These are phyloP conservation scores for Lonicera japonica DNA, from an alignment of 129 eudicot genomes.

Conservation along the genomic window DNA sequence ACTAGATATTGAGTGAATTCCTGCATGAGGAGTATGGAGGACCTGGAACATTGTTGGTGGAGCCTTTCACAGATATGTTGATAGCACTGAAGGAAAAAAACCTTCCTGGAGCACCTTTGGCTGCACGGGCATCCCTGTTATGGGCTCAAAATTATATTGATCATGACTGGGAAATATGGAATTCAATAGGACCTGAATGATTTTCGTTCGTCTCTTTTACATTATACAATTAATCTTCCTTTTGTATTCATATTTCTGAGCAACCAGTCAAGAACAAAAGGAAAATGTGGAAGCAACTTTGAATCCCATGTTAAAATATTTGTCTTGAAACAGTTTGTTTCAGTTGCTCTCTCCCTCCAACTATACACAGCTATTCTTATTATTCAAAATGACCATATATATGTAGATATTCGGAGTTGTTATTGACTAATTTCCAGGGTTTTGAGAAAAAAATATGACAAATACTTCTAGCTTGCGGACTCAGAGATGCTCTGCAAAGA, in stretches of 20 bases:
- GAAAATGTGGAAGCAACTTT: conserved; percentile 23
- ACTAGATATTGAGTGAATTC: conserved; percentile 64
- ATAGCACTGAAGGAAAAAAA: conserved; percentile 50
- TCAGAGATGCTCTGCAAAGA: conserved; percentile 85
- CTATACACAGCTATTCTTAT: conserved; percentile 28
- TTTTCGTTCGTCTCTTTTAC: neutral
- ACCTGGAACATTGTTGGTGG: conserved; percentile 70
- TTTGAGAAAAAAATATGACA: conserved; percentile 4
- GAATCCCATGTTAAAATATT: conserved; percentile 10
- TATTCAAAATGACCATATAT: conserved; percentile 3
- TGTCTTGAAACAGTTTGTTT: conserved; percentile 20
- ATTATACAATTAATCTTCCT: neutral
- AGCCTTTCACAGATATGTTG: conserved; percentile 71
- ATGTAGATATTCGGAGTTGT: too few species aligned
- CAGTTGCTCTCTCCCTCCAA: conserved; percentile 15
- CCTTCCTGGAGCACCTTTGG: conserved; percentile 64
- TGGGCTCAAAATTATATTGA: conserved; percentile 63
- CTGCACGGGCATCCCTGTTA: conserved; percentile 53
- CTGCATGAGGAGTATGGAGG: conserved; percentile 66
- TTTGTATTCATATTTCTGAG: neutral
- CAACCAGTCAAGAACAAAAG: conserved; percentile 6
- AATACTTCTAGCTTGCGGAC: conserved; percentile 37
- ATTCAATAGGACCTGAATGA: conserved; percentile 25
- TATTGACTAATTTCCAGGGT: conserved; percentile 7
- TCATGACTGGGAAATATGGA: conserved; percentile 63